Percentiles rank a stretch among this genome's conserved stretches.
Evolutionary conservation across 352 stramenopile genomes (phyloP).

Genomic region (Phytophthora brassicae): DNA sequence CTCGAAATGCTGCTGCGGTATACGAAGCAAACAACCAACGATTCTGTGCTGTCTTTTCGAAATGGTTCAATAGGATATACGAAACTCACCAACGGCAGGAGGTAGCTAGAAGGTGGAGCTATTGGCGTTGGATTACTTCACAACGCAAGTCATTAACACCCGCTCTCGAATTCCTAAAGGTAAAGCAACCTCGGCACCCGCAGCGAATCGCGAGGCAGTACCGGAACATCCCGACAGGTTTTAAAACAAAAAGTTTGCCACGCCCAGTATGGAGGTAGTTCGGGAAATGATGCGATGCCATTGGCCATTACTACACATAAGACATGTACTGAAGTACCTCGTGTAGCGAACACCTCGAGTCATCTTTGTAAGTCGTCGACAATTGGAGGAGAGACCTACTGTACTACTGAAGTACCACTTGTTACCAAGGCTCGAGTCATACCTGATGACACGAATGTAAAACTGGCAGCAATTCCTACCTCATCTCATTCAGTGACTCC

Average conservation of each 20-base stretch:
- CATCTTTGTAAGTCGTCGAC: constrained; percentile 1
- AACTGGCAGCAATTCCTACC: not conserved
- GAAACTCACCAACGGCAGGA: constrained; percentile 7
- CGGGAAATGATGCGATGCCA: not conserved
- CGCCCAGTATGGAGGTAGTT: constrained; percentile 18
- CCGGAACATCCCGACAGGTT: not conserved
- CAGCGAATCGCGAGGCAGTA: constrained; percentile 9
- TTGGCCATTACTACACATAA: constrained; percentile 5
- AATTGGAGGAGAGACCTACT: no score
- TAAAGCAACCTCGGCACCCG: not conserved
- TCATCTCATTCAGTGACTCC: no score
- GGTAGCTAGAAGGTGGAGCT: constrained; percentile 1
- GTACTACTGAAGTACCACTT: no score
- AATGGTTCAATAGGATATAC: not conserved
- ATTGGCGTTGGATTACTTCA: constrained; percentile 1
- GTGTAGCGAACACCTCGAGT: not conserved
- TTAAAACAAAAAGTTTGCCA: not conserved
- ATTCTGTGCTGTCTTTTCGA: not conserved
- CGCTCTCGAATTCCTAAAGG: not conserved
- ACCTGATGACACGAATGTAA: constrained; percentile 1
- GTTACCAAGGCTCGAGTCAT: no score
- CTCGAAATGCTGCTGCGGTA: not conserved
- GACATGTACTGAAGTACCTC: not conserved
- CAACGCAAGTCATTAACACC: not conserved
- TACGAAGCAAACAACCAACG: not conserved